phyloP scores from a whole-genome alignment of 139 green algal genomes.

The Chlamydomonas urium region DNA sequence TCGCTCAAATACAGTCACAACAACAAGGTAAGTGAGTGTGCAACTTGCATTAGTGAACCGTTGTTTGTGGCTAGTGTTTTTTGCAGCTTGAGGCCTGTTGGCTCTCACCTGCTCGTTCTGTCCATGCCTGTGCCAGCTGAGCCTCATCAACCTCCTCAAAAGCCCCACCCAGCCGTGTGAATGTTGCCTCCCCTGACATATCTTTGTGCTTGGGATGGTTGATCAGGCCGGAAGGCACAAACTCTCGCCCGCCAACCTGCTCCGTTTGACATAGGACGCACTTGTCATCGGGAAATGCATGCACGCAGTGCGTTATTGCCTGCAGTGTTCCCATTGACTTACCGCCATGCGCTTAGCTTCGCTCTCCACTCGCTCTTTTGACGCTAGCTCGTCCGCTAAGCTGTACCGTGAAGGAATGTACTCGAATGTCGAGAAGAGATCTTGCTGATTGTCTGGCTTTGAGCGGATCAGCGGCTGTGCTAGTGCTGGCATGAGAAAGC shows the following conservation, averaged over 20 bases:
- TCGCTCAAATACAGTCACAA: too few species aligned
- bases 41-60: too few species aligned
- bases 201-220: slow-evolving; percentile 23
- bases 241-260: slow-evolving; percentile 33
- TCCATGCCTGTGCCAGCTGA: slow-evolving; percentile 10
- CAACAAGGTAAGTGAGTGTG: too few species aligned
- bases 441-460: slow-evolving; percentile 26
- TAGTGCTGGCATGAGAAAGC: slow-evolving; percentile 28
- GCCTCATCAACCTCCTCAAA: slow-evolving; percentile 31
- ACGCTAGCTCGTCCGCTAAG: slow-evolving; percentile 35
- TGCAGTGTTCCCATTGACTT: slow-evolving; percentile 12
- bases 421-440: slow-evolving; percentile 45
- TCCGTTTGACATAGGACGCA: too few species aligned
- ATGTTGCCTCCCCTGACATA: slow-evolving; percentile 13
- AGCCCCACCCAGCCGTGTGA: slow-evolving; percentile 37
- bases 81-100: neutral
- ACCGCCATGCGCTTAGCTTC: slow-evolving; percentile 40
- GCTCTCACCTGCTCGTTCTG: neutral
- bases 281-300: too few species aligned
- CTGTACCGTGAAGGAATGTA: slow-evolving; percentile 47
- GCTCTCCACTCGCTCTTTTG: slow-evolving; percentile 39
- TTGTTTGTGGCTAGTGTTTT: too few species aligned
- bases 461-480: slow-evolving; percentile 5
- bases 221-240: slow-evolving; percentile 14
- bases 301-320: too few species aligned